These are phyloP conservation scores for Coprinopsis marcescibilis DNA, from an alignment of 768 basidiomycete genomes.

Conservation along the genomic window DNA sequence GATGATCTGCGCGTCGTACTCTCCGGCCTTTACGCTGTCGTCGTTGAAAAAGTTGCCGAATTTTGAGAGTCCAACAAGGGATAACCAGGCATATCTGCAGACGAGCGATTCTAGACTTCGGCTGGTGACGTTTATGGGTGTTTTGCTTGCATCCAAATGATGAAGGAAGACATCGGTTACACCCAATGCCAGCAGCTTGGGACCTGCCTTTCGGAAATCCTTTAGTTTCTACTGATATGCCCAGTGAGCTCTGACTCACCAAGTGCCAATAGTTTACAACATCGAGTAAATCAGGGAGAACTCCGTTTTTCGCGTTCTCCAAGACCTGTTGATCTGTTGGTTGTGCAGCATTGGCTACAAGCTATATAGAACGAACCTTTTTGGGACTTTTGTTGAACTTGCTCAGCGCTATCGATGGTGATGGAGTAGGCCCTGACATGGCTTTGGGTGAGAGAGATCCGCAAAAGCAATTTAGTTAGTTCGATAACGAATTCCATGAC, in stretches of 20 bases:
- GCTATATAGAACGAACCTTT: too few species aligned
- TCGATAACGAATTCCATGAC: too few species aligned
- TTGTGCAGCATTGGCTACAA: too few species aligned
- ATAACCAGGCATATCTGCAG: conserved; percentile 24
- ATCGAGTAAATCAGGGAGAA: conserved; percentile 13
- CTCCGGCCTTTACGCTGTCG: conserved; percentile 10
- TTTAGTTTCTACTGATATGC: not conserved
- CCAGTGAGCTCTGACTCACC: conserved; percentile 8
- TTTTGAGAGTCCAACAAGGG: conserved; percentile 29
- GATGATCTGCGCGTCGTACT: conserved; percentile 18
- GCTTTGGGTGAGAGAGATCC: too few species aligned
- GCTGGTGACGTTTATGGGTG: conserved; percentile 11
- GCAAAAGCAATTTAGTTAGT: too few species aligned
- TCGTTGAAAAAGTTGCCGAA: conserved; percentile 17
- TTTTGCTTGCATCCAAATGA: conserved; percentile 21
- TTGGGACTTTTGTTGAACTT: too few species aligned
- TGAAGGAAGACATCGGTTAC: conserved; percentile 24
- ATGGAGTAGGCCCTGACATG: too few species aligned
- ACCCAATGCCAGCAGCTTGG: conserved; percentile 16
- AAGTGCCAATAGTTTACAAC: conserved; percentile 24
- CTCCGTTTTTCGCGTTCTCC: conserved; percentile 10
- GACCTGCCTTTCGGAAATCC: conserved; percentile 9
- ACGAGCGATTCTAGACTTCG: conserved; percentile 13
- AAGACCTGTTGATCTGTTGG: not conserved
- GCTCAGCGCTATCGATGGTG: too few species aligned